Evolutionary conservation across 2,329 filamentous ascomycete species (phyloP).

Genomic region (Colletotrichum australisinense): DNA sequence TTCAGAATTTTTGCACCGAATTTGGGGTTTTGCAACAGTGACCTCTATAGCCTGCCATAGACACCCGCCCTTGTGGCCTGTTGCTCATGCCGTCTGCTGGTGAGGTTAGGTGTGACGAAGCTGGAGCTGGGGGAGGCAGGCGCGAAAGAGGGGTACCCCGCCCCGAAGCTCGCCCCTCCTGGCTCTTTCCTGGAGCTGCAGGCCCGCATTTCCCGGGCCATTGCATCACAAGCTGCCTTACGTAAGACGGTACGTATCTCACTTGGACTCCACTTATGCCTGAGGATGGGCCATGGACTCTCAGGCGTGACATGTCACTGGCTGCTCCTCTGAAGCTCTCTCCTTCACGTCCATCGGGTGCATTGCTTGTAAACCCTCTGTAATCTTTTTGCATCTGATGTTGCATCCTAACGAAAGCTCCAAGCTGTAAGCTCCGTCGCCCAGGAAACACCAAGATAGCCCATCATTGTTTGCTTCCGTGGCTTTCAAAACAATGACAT

Average conservation of each 20-base stretch:
- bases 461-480: neutral
- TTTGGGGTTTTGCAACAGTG: too few relatives aligned
- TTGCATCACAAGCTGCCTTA: constrained; percentile 6
- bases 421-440: neutral
- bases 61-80: constrained; percentile 1
- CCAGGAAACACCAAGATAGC: neutral
- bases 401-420: neutral
- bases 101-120: neutral
- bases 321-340: neutral
- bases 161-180: neutral
- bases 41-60: too few relatives aligned
- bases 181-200: neutral
- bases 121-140: neutral
- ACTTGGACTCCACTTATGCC: neutral
- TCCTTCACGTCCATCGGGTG: neutral
- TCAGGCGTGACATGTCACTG: neutral
- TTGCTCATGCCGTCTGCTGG: neutral
- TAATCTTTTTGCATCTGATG: constrained; percentile 5
- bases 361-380: neutral
- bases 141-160: constrained; percentile 15
- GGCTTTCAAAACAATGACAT: constrained; percentile 1
- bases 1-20: too few relatives aligned
- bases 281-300: neutral
- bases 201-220: neutral
- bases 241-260: neutral